Percentiles rank a stretch among this genome's conserved stretches.
Evolutionary conservation across 345 rosid genomes (phyloP).

Genomic region (Eucalyptus victrix): DNA sequence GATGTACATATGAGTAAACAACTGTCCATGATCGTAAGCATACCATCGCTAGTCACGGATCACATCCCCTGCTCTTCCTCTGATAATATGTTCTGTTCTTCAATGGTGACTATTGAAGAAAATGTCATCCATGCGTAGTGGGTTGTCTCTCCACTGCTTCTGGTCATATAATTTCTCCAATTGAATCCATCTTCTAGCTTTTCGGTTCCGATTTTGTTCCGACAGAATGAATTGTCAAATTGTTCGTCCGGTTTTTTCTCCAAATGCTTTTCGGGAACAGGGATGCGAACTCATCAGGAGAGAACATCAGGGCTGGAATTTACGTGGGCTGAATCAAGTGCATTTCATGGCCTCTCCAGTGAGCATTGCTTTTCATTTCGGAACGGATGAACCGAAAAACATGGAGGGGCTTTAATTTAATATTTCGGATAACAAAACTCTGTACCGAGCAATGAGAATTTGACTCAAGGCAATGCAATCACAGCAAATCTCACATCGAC

Average conservation of each 20-base stretch:
- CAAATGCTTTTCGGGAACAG: not conserved
- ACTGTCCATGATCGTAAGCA: not conserved
- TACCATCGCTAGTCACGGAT: no score
- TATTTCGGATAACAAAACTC: not conserved
- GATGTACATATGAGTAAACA: not conserved
- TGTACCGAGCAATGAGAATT: no score
- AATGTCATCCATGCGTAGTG: not conserved
- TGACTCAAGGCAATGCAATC: not conserved
- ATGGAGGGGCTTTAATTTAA: not conserved
- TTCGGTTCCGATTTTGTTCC: not conserved
- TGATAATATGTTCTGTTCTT: not conserved
- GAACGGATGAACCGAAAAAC: no score
- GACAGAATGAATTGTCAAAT: not conserved
- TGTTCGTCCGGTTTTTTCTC: not conserved
- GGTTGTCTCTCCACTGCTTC: not conserved
- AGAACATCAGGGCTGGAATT: not conserved
- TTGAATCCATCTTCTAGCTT: not conserved
- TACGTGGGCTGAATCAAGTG: not conserved
- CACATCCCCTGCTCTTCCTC: not conserved
- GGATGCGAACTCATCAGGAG: not conserved
- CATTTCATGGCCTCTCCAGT: rapidly evolving
- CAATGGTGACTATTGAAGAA: not conserved
- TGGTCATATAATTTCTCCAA: not conserved
- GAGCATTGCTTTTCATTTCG: no score
- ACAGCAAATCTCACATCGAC: rapidly evolving